Base-by-base conservation (phyloP, 163 green algal species). In the Chloromonas sp. region DNA sequence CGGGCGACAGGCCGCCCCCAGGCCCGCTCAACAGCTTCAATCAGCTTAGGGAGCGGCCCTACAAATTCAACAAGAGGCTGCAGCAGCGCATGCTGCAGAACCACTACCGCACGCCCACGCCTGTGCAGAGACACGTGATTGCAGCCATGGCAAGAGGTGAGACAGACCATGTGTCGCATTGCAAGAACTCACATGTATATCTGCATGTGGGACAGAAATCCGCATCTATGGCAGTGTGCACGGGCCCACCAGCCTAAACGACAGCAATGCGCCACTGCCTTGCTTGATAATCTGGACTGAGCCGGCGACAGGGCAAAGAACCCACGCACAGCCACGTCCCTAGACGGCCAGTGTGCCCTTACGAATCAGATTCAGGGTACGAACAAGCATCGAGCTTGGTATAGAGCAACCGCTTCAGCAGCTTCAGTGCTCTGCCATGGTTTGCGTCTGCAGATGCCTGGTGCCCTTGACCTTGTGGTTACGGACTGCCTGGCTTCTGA, bases 71-170 rank as follows among this genome's bases (percentile, higher is more conserved):
- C 2, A 57, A 80, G 11, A 81, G 0, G 58, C 84, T 82, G 8
- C 83, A 60, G 62, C 77, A 61, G 15, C 70, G 80, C 79, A 87
- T 91, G 83, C 60, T 60, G 61, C 58, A 61, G n/a, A 2, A 58
- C 15, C 60, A 82, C 3, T 60, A 87, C 62, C 60, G 81, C 13
- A 66, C 83, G 62, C 88, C 89, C 2, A 93, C 89, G 2, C 88
- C 88, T 14, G 79, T 93, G 58, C 89, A 91, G 81, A 82, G 59
- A n/a, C 83, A 89, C 60, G 81, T 84, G 58, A 76, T 92, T 0
- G 86, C 88, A 1, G 85, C 80, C 2, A 78, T 93, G 1, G 60
- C 83, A 60, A 59, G 78, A 66, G 85, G 87, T 91, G 70, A 58
- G 74, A 13, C 14, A 62, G 5, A 14, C 3, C 2, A 82, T 82